Evolutionary conservation across 352 stramenopile genomes (phyloP).

Genomic region (Phytophthora hibernalis): DNA sequence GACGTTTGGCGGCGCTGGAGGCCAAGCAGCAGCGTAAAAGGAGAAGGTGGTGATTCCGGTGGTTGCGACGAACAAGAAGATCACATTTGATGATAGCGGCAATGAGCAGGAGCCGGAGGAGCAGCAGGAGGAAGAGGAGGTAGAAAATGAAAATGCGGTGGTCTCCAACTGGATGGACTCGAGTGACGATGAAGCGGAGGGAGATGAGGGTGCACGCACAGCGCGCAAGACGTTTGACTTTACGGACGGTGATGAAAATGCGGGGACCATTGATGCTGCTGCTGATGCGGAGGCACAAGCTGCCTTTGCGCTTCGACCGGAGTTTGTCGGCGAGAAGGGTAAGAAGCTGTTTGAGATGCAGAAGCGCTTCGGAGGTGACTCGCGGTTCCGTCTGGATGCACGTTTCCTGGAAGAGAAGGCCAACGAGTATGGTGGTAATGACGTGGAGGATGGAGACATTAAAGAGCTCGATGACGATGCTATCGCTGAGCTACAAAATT

Average conservation of each 20-base stretch:
- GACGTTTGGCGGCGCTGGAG: conserved; percentile 58
- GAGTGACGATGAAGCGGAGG: conserved; percentile 54
- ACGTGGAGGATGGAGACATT: conserved; percentile 42
- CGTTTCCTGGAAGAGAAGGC: conserved; percentile 77
- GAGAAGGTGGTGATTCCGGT: conserved; percentile 38
- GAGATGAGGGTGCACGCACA: conserved; percentile 22
- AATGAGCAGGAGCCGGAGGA: conserved; percentile 59
- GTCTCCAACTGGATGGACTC: conserved; percentile 67
- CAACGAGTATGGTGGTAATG: conserved; percentile 63
- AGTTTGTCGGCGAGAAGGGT: conserved; percentile 74
- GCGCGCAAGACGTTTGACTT: conserved; percentile 54
- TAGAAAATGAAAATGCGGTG: conserved; percentile 11
- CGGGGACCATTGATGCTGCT: conserved; percentile 34
- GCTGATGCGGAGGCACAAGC: conserved; percentile 33
- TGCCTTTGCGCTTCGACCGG: conserved; percentile 68
- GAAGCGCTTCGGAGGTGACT: conserved; percentile 79
- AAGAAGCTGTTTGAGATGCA: conserved; percentile 86
- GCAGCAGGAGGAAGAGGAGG: conserved; percentile 6
- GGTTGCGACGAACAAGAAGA: conserved; percentile 64
- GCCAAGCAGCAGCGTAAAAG: conserved; percentile 49
- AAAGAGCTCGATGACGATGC: conserved; percentile 32
- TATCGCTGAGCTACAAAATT: conserved; percentile 51
- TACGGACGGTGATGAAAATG: conserved; percentile 42
- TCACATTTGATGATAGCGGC: conserved; percentile 78
- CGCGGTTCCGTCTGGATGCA: conserved; percentile 80